Evolutionary conservation across 2,329 filamentous ascomycete genomes (phyloP).

Genomic region (Cadophora malorum): DNA sequence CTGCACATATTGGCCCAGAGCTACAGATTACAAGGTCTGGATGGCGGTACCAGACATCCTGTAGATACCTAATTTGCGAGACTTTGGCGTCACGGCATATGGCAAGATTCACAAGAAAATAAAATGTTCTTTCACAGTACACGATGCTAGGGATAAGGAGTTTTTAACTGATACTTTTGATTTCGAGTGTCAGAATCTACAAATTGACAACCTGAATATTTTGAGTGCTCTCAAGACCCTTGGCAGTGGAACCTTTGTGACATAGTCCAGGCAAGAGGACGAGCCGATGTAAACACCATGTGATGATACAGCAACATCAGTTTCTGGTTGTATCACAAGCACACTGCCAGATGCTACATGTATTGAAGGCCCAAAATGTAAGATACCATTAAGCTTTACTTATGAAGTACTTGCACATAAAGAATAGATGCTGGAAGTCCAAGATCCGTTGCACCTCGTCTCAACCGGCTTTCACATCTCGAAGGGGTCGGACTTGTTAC

Average conservation of each 20-base stretch:
- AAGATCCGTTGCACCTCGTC: background rate
- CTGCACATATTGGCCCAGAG: background rate
- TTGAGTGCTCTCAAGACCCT: background rate
- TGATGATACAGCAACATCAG: background rate
- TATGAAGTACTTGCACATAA: no score
- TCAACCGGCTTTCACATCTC: background rate
- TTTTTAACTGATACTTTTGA: no score
- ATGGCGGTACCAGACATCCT: background rate
- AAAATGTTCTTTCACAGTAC: background rate
- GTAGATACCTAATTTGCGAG: background rate
- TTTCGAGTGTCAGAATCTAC: no score
- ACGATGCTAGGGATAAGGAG: no score
- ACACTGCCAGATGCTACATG: background rate
- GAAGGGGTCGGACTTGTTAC: background rate
- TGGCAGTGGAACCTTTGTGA: background rate
- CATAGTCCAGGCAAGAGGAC: background rate
- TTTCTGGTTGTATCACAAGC: background rate
- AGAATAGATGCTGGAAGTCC: background rate
- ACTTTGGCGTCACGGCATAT: background rate
- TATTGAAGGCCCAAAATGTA: no score
- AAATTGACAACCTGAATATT: background rate
- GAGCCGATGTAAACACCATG: background rate
- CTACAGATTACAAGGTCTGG: background rate
- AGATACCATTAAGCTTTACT: no score
- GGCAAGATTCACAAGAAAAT: background rate